Conservation (phyloP, 345 rosid species). For the Dovyalis caffra region DNA sequence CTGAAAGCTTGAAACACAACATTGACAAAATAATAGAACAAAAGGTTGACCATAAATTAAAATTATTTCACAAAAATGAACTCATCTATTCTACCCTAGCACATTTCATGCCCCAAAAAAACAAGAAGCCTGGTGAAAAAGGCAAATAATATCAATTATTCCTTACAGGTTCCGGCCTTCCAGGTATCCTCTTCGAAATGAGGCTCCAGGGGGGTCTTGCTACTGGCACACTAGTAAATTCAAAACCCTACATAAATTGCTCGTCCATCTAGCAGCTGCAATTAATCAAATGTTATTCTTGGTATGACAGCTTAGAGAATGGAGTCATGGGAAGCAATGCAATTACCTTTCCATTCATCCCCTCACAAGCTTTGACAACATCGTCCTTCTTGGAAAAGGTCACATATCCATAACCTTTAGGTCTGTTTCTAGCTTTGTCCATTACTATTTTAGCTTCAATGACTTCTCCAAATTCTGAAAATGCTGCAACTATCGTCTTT, state of each 20-base stretch:
- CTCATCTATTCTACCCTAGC: too few species aligned
- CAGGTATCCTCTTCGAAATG: too few species aligned
- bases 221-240: too few species aligned
- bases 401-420: constrained; percentile 63
- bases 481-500: constrained; percentile 39
- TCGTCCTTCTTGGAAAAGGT: constrained; percentile 45
- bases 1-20: too few species aligned
- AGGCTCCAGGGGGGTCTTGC: too few species aligned
- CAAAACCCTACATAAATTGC: not conserved
- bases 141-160: too few species aligned
- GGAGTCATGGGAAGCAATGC: not conserved
- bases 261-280: constrained; percentile 63
- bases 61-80: too few species aligned
- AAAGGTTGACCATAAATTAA: too few species aligned
- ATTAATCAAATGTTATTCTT: constrained; percentile 8
- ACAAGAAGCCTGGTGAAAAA: too few species aligned
- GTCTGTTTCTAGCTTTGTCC: constrained; percentile 39
- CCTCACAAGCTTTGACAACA: constrained; percentile 47
- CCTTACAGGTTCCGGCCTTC: too few species aligned
- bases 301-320: not conserved
- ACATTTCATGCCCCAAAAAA: too few species aligned
- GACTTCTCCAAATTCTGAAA: constrained; percentile 59
- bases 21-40: too few species aligned
- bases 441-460: constrained; percentile 42
- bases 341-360: constrained; percentile 60